These are phyloP conservation scores for Mycena sanguinolenta DNA, from an alignment of 768 basidiomycete species.

Conservation along the genomic window DNA sequence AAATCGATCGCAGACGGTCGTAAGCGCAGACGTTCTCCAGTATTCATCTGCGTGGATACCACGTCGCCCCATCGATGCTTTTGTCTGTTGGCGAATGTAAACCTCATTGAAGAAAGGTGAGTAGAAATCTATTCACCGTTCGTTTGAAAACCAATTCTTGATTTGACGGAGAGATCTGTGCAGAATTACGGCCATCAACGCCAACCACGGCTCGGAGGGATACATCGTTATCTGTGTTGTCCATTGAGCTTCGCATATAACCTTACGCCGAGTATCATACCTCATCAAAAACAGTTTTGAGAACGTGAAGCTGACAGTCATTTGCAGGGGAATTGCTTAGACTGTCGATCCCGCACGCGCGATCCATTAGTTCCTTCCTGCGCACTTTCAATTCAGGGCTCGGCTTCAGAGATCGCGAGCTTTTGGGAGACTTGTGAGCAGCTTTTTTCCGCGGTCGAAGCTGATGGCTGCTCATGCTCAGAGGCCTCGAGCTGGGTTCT, in stretches of 20 bases:
- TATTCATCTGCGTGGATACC: constrained; percentile 49
- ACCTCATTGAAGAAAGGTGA: too few relatives aligned
- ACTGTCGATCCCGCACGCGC: constrained; percentile 34
- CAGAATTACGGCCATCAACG: constrained; percentile 69
- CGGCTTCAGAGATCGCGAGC: constrained; percentile 29
- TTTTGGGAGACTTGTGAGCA: constrained; percentile 27
- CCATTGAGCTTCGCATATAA: neutral
- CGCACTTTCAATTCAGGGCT: constrained; percentile 35
- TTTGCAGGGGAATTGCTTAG: constrained; percentile 66
- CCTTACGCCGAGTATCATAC: constrained; percentile 44
- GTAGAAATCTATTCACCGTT: constrained; percentile 53
- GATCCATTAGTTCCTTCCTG: constrained; percentile 33
- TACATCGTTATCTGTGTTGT: constrained; percentile 61
- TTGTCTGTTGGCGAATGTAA: constrained; percentile 37
- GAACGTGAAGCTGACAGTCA: constrained; percentile 67
- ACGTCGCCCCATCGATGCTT: constrained; percentile 49
- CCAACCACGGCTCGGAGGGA: constrained; percentile 73
- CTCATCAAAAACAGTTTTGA: constrained; percentile 74
- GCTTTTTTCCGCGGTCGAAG: constrained; percentile 31
- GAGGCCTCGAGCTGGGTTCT: neutral
- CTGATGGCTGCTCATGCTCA: neutral
- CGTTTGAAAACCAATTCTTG: constrained; percentile 79
- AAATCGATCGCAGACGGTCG: constrained; percentile 61
- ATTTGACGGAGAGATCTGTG: constrained; percentile 56
- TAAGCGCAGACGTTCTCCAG: constrained; percentile 60